A percentile compares a stretch with the other conserved stretches of the same genome.
phyloP scores from a whole-genome alignment of 345 rosid genomes.

The Erysimum cheiranthoides region DNA sequence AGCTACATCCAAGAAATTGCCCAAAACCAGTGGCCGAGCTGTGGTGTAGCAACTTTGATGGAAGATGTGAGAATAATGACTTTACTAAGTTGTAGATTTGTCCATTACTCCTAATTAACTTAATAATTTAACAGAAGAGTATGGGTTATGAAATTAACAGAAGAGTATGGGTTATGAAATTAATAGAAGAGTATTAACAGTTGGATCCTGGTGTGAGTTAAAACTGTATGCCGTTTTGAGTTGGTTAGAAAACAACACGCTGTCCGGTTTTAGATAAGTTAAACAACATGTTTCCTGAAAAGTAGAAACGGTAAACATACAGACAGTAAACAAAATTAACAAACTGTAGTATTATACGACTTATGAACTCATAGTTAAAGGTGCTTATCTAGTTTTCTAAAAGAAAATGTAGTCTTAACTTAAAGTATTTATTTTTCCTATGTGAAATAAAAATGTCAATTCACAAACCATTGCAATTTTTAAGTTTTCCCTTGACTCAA shows the following conservation, averaged over 20 bases:
- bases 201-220: not conserved
- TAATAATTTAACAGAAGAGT: not conserved
- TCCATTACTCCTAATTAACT: not conserved
- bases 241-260: not conserved
- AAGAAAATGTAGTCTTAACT: not conserved
- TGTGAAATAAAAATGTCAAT: not conserved
- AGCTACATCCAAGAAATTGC: conserved; percentile 76
- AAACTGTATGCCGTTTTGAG: not conserved
- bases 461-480: not conserved
- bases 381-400: not conserved
- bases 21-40: conserved; percentile 48
- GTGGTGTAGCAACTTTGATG: not conserved
- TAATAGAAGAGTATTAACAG: not conserved
- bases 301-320: not conserved
- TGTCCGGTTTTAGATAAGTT: not conserved
- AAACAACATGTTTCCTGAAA: not conserved
- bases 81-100: not conserved
- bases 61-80: not conserved
- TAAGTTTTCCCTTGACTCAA: not conserved
- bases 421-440: not conserved
- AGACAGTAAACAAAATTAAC: too few relatives aligned
- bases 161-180: too few relatives aligned
- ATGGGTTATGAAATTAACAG: too few relatives aligned
- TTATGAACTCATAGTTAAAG: not conserved
- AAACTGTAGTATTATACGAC: too few relatives aligned